Base-by-base conservation (phyloP, 257 asterid genomes). In the Ophiorrhiza pumila region DNA sequence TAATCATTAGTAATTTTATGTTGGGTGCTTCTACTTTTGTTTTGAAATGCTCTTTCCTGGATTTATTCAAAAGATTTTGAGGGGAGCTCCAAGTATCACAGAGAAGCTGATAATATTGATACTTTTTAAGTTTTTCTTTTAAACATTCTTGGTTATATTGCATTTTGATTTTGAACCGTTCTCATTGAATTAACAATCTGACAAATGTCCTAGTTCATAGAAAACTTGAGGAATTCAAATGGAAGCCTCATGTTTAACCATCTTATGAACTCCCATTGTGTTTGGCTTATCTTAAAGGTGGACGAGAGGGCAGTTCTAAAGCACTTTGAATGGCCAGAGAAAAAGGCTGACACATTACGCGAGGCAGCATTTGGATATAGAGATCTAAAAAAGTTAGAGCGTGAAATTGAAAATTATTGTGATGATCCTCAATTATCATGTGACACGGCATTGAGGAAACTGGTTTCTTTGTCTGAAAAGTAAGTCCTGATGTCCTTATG, bases 321-420 rank as follows among this genome's bases (percentile, higher is more conserved):
- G 87, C 98, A 92, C 87, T 92, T 92, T 35, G 92, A 90, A 42
- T 92, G 98, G 98, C 98, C 98, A 55, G 97, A 92, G 83, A 92
- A 85, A 83, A 92, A 90, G 74, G 98, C 98, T 0, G 98, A 92
- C 71, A 87, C 95, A 22, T 73, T 92, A 72, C 80, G 98, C 59
- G 98, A 92, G 83, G 96, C 97, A 18, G 96, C 98, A 27, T 92
- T 92, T 74, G 92, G 94, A 61, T 92, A 87, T 69, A 82, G 88
- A 83, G 98, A 92, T 78, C 80, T 92, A 55, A 90, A 85, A 84
- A 92, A 82, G 77, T 61, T 92, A 78, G 95, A 92, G 84, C 87
- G 79, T 52, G 97, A 90, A 79, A 87, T 90, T 34, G 80, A 80
- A 17, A 80, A 79, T 77, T 92, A 83, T 71, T 79, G 69, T 72